Base-by-base conservation (phyloP, 2,329 filamentous ascomycete species). In the Diaporthe vexans region DNA sequence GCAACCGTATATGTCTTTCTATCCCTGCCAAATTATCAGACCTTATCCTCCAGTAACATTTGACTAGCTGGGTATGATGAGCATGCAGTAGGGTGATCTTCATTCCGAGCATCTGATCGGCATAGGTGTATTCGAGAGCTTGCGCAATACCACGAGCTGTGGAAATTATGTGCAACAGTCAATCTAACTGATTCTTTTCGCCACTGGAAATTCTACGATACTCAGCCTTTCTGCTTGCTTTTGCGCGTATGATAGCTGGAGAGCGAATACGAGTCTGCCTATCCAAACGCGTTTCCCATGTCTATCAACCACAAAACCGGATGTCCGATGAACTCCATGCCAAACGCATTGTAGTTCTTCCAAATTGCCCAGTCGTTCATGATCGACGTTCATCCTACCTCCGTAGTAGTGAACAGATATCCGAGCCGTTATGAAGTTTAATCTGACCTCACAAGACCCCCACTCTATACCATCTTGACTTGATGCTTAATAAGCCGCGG, bases 231-330 rank as follows among this genome's bases (percentile, higher is more conserved):
- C 0, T 29, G 6, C 10, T 6, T 4, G 19, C n/a, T 10, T 21
- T 40, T 26, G 33, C 10, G 17, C 3, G 15, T 8, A 8, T 7
- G 43, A 1, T 19, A 5, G n/a, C 26, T 40, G 13, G 13, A 29
- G 19, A 40, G 8, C 63, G 63, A 68, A 68, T 68, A 68, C 63
- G 63, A 54, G 33, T 68, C 37, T 29, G 63, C 46, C 63, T 9
- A 21, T 8, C n/a, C 63, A 68, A 37, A 37, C 29, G 35, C 10
- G 63, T 68, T 68, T 54, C 2, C 33, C 48, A 40, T 40, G 48
- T 21, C 2, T 7, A 1, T 37, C 63, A 54, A 37, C 9, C 48
- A 21, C n/a, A 52, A 33, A 13, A 54, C 29, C 63, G 48, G 48
- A 68, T 40, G 63, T 54, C 63, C 63, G 63, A 68, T 11, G 63